Conservation (phyloP, 2,329 filamentous ascomycete genomes). For the Pseudogymnoascus sp. region DNA sequence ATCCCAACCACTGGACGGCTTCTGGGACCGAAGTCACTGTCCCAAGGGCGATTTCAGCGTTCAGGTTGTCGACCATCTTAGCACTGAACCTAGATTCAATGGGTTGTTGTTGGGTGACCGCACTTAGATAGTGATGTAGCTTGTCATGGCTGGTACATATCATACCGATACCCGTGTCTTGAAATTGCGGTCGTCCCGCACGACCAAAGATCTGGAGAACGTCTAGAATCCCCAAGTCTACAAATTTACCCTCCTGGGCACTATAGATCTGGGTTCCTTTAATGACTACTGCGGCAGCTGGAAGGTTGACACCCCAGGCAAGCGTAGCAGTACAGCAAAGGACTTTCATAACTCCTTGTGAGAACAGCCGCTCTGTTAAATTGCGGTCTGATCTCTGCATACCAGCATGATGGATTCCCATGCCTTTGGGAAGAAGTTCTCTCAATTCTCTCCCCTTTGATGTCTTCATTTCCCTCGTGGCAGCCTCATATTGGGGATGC, state of each 20-base stretch:
- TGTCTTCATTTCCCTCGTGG: conserved; percentile 75
- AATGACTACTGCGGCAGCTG: conserved; percentile 92
- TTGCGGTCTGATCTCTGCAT: conserved; percentile 94
- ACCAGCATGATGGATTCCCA: conserved; percentile 93
- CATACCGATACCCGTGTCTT: conserved; percentile 95
- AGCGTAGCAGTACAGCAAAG: conserved; percentile 97
- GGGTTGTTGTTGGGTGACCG: conserved; percentile 90
- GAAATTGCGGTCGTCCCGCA: conserved; percentile 94
- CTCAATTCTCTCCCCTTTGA: conserved; percentile 81
- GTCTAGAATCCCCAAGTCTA: conserved; percentile 92
- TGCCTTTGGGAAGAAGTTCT: conserved; percentile 81
- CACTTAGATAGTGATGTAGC: conserved; percentile 80
- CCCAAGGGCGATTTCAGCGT: conserved; percentile 86
- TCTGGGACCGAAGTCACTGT: conserved; percentile 93
- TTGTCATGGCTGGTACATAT: conserved; percentile 97
- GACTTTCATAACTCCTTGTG: conserved; percentile 87
- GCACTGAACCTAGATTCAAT: conserved; percentile 96
- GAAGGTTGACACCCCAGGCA: conserved; percentile 98
- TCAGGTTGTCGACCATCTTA: conserved; percentile 92
- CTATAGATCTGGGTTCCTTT: conserved; percentile 98
- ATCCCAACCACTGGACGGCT: conserved; percentile 94
- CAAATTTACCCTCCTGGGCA: conserved; percentile 90
- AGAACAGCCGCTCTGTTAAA: conserved; percentile 87
- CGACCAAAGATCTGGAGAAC: conserved; percentile 98
- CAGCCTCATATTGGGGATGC: conserved; percentile 74